Percentiles rank a stretch among this genome's conserved stretches.
Evolutionary conservation across 1,284 basidiomycete genomes (phyloP).

Genomic region (Sanghuangporus baumii): DNA sequence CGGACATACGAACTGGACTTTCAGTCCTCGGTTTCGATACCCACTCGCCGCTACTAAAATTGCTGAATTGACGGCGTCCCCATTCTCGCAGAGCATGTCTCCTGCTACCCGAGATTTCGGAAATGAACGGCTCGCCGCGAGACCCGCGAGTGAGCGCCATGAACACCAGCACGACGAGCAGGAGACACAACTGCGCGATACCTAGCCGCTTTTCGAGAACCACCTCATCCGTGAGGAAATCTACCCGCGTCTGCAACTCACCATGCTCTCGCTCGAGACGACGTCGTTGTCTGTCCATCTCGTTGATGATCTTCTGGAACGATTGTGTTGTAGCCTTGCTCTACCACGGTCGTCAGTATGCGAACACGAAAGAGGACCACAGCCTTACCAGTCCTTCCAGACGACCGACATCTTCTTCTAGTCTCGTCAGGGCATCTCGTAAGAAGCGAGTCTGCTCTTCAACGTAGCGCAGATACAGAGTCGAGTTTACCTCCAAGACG

Average conservation of each 20-base stretch:
- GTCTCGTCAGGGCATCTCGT: conserved; percentile 66
- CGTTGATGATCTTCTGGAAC: conserved; percentile 58
- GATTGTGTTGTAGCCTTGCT: conserved; percentile 61
- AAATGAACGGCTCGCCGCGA: conserved; percentile 35
- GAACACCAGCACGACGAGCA: conserved; percentile 76
- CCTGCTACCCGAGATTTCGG: conserved; percentile 21
- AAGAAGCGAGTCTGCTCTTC: conserved; percentile 85
- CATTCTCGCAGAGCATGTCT: conserved; percentile 41
- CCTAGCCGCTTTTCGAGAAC: conserved; percentile 79
- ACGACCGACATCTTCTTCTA: conserved; percentile 81
- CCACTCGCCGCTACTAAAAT: conserved; percentile 46
- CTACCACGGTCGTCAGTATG: conserved; percentile 30
- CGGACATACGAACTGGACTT: conserved; percentile 26
- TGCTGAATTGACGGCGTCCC: conserved; percentile 49
- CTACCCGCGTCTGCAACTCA: conserved; percentile 60
- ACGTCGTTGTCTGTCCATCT: conserved; percentile 66
- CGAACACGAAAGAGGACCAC: not conserved
- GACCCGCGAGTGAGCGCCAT: conserved; percentile 81
- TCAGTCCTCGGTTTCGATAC: conserved; percentile 31
- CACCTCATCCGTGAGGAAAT: conserved; percentile 73
- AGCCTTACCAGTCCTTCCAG: conserved; percentile 68
- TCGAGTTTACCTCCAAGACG: conserved; percentile 84
- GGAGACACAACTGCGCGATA: conserved; percentile 74
- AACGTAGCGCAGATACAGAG: conserved; percentile 82
- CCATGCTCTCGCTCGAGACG: conserved; percentile 66